Base-by-base conservation (phyloP, 106 monocot genomes). In the Agapanthus africanus region DNA sequence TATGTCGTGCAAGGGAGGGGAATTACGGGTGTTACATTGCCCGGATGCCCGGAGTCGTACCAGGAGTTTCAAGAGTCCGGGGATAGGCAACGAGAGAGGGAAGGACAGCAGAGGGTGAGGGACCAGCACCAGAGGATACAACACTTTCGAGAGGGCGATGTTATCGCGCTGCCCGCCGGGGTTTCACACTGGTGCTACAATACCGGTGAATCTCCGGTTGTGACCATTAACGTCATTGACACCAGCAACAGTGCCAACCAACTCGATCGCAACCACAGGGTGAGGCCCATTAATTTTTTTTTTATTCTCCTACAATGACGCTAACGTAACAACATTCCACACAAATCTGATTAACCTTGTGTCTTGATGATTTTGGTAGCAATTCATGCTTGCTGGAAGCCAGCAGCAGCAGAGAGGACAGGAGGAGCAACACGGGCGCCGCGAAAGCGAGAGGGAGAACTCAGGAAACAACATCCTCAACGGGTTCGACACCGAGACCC, bases 101-200 rank as follows among this genome's bases (percentile, higher is more conserved):
- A 21, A 68, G 15, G 16, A 5, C 6, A 21, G 41, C 75, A 64
- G 59, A 73, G 62, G 4, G 41, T 41, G 59, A 54, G 73, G 16
- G 88, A 85, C 54, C 76, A 86, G 73, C 83, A 90, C 70, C 86
- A 90, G 73, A 75, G 63, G 40, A 54, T 90, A 70, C 78, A 63
- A 22, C 51, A 61, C 46, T 73, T 90, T 69, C 70, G 76, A 0
- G 37, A 81, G 65, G 87, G 90, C 4, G 87, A 91, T 37, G 25
- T 87, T 50, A 67, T 91, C 2, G 87, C 81, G 4, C 1, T 91
- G 27, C 84, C 86, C 0, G 80, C 84, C 10, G 84, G 79, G 1
- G 64, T 70, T n/a, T 51, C 73, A 11, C 79, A 74, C 37, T 91
- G 90, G 87, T 71, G 35, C 64, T 80, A 70, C 65, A 80, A 80